These are phyloP conservation scores for Wickerhamomyces chaumierensis DNA, from an alignment of 805 yeast species.

Conservation along the genomic window DNA sequence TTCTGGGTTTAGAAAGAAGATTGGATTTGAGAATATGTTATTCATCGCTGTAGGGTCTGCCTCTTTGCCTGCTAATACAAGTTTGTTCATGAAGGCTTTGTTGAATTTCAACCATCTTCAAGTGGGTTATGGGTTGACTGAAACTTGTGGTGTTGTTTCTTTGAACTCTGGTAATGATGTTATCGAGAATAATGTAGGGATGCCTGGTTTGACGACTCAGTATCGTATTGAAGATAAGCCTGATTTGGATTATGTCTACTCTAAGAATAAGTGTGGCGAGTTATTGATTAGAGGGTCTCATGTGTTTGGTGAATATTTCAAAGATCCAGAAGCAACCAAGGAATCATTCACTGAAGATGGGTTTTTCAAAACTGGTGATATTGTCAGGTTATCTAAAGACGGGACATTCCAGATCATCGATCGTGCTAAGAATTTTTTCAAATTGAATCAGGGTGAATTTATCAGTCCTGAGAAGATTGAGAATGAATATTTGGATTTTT, in stretches of 20 bases:
- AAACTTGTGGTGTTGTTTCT: slow-evolving; percentile 36
- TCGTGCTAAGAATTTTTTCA: slow-evolving; percentile 55
- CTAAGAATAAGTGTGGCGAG: slow-evolving; percentile 31
- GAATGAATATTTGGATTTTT: slow-evolving; percentile 35
- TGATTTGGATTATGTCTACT: slow-evolving; percentile 26
- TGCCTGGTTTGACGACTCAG: slow-evolving; percentile 32
- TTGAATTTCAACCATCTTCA: slow-evolving; percentile 27
- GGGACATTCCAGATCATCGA: slow-evolving; percentile 48
- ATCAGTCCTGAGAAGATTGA: slow-evolving; percentile 61
- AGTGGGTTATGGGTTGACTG: slow-evolving; percentile 49
- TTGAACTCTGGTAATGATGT: slow-evolving; percentile 1
- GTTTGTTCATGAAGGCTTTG: slow-evolving; percentile 40
- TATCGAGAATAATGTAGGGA: slow-evolving; percentile 22
- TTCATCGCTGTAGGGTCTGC: slow-evolving; percentile 39
- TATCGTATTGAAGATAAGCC: slow-evolving; percentile 37
- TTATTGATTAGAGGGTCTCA: slow-evolving; percentile 43
- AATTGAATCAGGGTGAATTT: slow-evolving; percentile 43
- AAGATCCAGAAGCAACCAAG: slow-evolving; percentile 12
- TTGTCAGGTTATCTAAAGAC: slow-evolving; percentile 30
- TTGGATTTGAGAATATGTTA: slow-evolving; percentile 28
- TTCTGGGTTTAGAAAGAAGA: slow-evolving; percentile 12
- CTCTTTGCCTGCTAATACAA: slow-evolving; percentile 44
- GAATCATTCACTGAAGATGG: slow-evolving; percentile 33
- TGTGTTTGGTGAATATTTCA: slow-evolving; percentile 21
- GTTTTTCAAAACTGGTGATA: slow-evolving; percentile 47